phyloP scores from a whole-genome alignment of 148 eudicot genomes.

The Rhododendron simsii region DNA sequence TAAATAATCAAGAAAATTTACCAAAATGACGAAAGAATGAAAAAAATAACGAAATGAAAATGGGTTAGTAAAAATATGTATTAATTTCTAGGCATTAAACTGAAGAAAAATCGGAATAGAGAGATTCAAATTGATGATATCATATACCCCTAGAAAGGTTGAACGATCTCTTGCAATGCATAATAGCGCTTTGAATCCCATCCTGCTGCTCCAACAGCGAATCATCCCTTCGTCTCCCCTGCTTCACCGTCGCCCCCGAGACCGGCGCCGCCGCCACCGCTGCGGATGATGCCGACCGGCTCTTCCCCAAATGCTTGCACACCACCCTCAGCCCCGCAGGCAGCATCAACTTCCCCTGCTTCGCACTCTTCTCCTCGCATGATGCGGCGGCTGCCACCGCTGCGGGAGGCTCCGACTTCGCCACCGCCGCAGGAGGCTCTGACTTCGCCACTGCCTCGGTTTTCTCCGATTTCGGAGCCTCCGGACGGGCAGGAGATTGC shows the following conservation, averaged over 20 bases:
- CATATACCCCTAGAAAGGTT: constrained; percentile 49
- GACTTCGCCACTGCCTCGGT: constrained; percentile 1
- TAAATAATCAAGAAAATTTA: no score
- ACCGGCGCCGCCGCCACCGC: constrained; percentile 10
- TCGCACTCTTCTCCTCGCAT: constrained; percentile 13
- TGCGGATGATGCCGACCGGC: constrained; percentile 37
- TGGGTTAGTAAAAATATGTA: no score
- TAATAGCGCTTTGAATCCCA: constrained; percentile 87
- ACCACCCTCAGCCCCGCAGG: constrained; percentile 50
- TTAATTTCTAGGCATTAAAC: background rate
- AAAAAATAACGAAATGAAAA: no score
- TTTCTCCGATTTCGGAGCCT: constrained; percentile 1
- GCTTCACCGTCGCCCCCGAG: background rate
- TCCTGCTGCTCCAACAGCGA: constrained; percentile 18
- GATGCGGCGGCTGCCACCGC: no score
- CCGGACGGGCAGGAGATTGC: background rate
- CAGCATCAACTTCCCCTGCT: constrained; percentile 46
- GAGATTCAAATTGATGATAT: constrained; percentile 1
- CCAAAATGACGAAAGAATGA: no score
- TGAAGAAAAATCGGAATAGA: background rate
- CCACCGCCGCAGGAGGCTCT: no score
- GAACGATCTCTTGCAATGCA: constrained; percentile 90
- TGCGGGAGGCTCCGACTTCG: no score
- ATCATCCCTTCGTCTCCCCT: constrained; percentile 10
- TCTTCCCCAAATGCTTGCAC: constrained; percentile 59